A percentile compares a stretch with the other conserved stretches of the same genome.
These are phyloP conservation scores for Huntiella omanensis DNA, from an alignment of 2,329 filamentous ascomycete species.

Conservation along the genomic window DNA sequence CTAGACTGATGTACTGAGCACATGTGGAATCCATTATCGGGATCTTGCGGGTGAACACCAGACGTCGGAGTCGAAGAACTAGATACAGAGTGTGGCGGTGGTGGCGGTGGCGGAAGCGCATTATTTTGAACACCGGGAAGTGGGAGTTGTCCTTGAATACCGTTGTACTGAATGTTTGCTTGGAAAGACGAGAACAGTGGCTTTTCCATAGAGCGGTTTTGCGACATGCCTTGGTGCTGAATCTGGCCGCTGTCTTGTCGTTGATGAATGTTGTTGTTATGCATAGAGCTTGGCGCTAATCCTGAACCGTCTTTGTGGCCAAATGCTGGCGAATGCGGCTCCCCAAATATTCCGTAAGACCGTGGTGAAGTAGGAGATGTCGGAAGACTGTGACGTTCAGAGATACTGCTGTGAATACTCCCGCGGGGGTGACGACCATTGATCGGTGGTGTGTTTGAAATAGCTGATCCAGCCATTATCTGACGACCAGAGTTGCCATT, in stretches of 20 bases:
- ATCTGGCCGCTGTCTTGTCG: too few relatives aligned
- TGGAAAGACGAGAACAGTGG: conserved; percentile 10
- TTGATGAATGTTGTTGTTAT: too few relatives aligned
- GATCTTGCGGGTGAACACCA: too few relatives aligned
- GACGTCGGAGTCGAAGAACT: too few relatives aligned
- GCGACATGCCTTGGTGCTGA: too few relatives aligned
- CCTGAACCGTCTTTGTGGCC: not conserved
- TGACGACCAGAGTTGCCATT: too few relatives aligned
- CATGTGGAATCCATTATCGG: not conserved
- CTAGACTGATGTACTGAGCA: not conserved
- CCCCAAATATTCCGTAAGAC: not conserved
- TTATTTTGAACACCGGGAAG: not conserved
- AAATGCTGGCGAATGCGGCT: conserved; percentile 2
- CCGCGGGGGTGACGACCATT: too few relatives aligned
- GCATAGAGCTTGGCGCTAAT: too few relatives aligned
- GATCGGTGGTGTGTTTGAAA: not conserved
- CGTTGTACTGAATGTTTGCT: conserved; percentile 1
- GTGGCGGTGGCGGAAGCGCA: not conserved
- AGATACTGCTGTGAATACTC: too few relatives aligned
- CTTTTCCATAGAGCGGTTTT: not conserved
- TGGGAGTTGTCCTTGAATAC: not conserved
- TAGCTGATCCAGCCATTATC: not conserved
- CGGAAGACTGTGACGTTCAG: conserved; percentile 1
- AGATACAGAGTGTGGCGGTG: too few relatives aligned
- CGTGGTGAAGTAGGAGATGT: conserved; percentile 4